Conservation (phyloP, 23 red algal species). For the Gracilaria vermiculophylla region DNA sequence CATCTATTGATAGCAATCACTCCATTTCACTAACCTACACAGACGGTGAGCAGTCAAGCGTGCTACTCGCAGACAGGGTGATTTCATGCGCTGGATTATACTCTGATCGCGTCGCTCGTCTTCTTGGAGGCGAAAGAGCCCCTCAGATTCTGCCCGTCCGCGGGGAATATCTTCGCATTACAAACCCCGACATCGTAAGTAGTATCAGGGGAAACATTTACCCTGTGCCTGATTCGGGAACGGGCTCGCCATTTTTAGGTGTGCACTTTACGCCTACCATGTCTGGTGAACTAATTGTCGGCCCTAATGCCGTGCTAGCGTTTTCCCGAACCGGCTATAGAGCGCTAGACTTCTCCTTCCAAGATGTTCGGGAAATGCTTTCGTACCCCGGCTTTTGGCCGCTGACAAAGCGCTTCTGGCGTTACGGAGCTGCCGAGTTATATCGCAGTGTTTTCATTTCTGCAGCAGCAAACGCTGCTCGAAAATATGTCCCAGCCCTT, state of each 20-base stretch:
- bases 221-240: conserved; percentile 73
- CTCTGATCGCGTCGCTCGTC: conserved; percentile 38
- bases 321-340: conserved; percentile 53
- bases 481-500: conserved; percentile 33
- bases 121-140: conserved; percentile 31
- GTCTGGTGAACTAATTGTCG: conserved; percentile 72
- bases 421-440: conserved; percentile 30
- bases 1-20: conserved; percentile 26
- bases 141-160: conserved; percentile 80
- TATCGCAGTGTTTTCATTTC: conserved; percentile 37
- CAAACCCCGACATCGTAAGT: conserved; percentile 34
- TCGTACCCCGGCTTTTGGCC: conserved; percentile 66
- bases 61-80: conserved; percentile 39
- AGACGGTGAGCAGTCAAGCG: not conserved
- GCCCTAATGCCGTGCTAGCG: conserved; percentile 71
- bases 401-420: conserved; percentile 10
- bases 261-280: conserved; percentile 89
- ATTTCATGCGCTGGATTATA: conserved; percentile 72
- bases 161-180: conserved; percentile 71
- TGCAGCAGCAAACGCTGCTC: conserved; percentile 22
- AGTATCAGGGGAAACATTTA: conserved; percentile 63
- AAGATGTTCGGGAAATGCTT: conserved; percentile 35
- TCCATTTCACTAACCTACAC: conserved; percentile 13
- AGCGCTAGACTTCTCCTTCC: not conserved
- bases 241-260: conserved; percentile 71